phyloP scores from a whole-genome alignment of 202 grass and related monocot species.

The Dendrocalamus latiflorus region DNA sequence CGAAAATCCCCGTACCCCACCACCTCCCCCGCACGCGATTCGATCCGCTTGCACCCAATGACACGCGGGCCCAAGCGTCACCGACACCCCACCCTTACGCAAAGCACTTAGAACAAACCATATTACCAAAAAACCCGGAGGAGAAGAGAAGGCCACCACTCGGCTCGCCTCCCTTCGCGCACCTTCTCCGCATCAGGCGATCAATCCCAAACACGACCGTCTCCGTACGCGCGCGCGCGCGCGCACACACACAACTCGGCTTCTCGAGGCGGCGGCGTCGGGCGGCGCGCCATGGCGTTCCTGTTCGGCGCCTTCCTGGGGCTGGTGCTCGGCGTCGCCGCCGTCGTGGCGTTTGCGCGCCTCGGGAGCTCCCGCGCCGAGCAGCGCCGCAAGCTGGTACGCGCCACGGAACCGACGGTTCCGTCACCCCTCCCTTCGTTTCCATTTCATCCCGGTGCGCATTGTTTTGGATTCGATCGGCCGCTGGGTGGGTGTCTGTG shows the following conservation, averaged over 20 bases:
- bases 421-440: neutral
- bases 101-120: neutral
- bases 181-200: slow-evolving; percentile 7
- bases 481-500: neutral
- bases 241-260: no score
- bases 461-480: neutral
- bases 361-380: slow-evolving; percentile 68
- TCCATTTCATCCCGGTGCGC: neutral
- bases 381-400: slow-evolving; percentile 81
- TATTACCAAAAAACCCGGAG: neutral
- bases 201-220: neutral
- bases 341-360: slow-evolving; percentile 70
- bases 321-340: slow-evolving; percentile 51
- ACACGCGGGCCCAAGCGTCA: neutral
- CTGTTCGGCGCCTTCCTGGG: slow-evolving; percentile 69
- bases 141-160: neutral
- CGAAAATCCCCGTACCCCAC: neutral
- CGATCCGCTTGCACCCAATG: neutral
- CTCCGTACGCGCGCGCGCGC: neutral
- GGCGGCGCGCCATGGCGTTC: slow-evolving; percentile 55
- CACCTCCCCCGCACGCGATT: neutral
- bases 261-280: neutral
- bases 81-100: neutral
- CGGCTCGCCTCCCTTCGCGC: slow-evolving; percentile 8
- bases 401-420: neutral